phyloP scores from a whole-genome alignment of 257 asterid species.

The Anisodus tanguticus region DNA sequence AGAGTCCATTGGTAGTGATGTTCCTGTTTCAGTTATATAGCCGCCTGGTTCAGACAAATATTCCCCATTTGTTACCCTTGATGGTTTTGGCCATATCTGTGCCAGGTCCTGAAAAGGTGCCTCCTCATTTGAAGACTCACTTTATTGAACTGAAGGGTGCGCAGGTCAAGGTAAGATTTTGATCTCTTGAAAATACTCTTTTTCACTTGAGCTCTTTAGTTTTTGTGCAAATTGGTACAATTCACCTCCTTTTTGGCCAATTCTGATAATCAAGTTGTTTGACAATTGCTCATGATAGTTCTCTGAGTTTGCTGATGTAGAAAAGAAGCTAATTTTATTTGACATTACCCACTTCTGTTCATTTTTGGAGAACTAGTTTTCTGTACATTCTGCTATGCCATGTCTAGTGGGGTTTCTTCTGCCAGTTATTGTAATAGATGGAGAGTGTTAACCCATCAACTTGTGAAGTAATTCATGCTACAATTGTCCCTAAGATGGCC shows the following conservation, averaged over 20 bases:
- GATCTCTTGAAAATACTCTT: not conserved
- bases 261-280: not conserved
- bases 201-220: constrained; percentile 26
- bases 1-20: constrained; percentile 99
- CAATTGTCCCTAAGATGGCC: not conserved
- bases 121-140: constrained; percentile 84
- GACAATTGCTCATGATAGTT: constrained; percentile 12
- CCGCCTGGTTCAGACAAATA: constrained; percentile 96
- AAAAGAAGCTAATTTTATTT: not conserved
- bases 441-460: not conserved
- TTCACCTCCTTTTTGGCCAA: constrained; percentile 20
- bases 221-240: constrained; percentile 30
- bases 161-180: constrained; percentile 81
- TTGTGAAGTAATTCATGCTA: not conserved
- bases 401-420: not conserved
- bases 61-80: constrained; percentile 88
- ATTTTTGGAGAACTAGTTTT: not conserved
- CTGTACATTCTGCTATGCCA: constrained; percentile 2
- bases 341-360: not conserved
- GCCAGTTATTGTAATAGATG: not conserved
- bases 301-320: not conserved
- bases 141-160: constrained; percentile 94
- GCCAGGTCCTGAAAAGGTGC: constrained; percentile 94
- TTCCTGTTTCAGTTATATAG: constrained; percentile 93
- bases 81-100: constrained; percentile 97